phyloP scores from a whole-genome alignment of 768 basidiomycete species.

The Mycena belliarum region DNA sequence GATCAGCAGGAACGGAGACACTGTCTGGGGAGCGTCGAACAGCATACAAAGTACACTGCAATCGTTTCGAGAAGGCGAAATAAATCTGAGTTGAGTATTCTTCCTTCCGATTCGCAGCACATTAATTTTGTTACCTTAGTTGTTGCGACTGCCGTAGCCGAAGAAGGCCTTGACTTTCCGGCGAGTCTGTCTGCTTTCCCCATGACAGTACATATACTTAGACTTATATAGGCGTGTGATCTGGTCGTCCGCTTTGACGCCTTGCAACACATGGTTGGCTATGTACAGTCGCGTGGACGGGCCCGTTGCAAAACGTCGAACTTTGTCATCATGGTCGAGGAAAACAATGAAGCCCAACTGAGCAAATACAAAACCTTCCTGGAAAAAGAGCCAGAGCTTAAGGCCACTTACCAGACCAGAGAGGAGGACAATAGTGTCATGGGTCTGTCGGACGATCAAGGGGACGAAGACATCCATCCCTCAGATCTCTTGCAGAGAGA shows the following conservation, averaged over 20 bases:
- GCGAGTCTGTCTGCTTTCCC: conserved; percentile 36
- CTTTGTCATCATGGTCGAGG: conserved; percentile 79
- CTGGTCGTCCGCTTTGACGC: conserved; percentile 85
- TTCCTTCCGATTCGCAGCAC: neutral
- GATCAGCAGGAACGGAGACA: conserved; percentile 70
- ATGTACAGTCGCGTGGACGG: conserved; percentile 87
- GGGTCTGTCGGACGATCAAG: conserved; percentile 36
- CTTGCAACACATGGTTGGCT: conserved; percentile 80
- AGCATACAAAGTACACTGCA: conserved; percentile 62
- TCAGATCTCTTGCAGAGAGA: conserved; percentile 67
- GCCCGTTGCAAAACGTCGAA: conserved; percentile 76
- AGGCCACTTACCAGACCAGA: conserved; percentile 59
- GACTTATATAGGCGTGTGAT: conserved; percentile 65
- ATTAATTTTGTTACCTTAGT: conserved; percentile 47
- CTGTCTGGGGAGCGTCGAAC: conserved; percentile 40
- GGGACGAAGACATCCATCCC: conserved; percentile 42
- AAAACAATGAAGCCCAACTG: conserved; percentile 55
- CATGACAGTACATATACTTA: neutral
- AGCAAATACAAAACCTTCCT: conserved; percentile 60
- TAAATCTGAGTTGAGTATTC: conserved; percentile 65
- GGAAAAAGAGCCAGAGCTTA: conserved; percentile 64
- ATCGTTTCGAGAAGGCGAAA: conserved; percentile 61
- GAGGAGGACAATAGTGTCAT: conserved; percentile 33
- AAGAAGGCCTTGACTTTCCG: conserved; percentile 91
- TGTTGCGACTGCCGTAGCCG: conserved; percentile 84